phyloP scores from a whole-genome alignment of 73 alveolate species.

The Paramecium bursaria region DNA sequence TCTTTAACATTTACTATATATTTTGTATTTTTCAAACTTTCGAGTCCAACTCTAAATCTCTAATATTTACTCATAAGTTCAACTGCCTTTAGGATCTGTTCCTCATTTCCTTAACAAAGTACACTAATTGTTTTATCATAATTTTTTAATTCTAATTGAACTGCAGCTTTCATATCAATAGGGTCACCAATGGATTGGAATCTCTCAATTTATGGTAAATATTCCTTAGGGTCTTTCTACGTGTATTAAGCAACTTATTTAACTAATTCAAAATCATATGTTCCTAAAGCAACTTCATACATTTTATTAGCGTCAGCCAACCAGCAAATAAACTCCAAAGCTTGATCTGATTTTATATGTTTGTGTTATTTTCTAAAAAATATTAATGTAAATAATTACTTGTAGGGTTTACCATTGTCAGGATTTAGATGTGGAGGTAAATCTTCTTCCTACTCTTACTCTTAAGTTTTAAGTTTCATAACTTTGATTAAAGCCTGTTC shows the following conservation, averaged over 20 bases:
- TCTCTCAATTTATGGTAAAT: constrained; percentile 84
- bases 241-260: constrained; percentile 95
- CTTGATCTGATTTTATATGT: constrained; percentile 85
- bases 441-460: constrained; percentile 75
- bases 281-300: constrained; percentile 95
- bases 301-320: constrained; percentile 95
- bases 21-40: constrained; percentile 19
- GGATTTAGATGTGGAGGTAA: constrained; percentile 91
- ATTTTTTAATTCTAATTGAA: constrained; percentile 61
- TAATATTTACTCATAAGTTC: constrained; percentile 41
- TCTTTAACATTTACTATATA: constrained; percentile 51
- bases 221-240: constrained; percentile 98
- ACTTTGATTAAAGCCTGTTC: constrained; percentile 77
- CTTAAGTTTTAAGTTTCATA: constrained; percentile 77
- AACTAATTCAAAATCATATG: constrained; percentile 97
- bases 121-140: constrained; percentile 64
- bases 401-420: constrained; percentile 46
- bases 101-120: constrained; percentile 57
- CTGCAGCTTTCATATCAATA: constrained; percentile 49
- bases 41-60: constrained; percentile 59
- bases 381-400: background rate
- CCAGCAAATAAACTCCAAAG: constrained; percentile 97
- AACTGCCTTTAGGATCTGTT: constrained; percentile 40
- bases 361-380: constrained; percentile 76
- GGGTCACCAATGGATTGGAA: constrained; percentile 53